Percentiles rank a stretch among this genome's conserved stretches.
These are phyloP conservation scores for Teunomyces stri DNA, from an alignment of 805 yeast species.

Conservation along the genomic window DNA sequence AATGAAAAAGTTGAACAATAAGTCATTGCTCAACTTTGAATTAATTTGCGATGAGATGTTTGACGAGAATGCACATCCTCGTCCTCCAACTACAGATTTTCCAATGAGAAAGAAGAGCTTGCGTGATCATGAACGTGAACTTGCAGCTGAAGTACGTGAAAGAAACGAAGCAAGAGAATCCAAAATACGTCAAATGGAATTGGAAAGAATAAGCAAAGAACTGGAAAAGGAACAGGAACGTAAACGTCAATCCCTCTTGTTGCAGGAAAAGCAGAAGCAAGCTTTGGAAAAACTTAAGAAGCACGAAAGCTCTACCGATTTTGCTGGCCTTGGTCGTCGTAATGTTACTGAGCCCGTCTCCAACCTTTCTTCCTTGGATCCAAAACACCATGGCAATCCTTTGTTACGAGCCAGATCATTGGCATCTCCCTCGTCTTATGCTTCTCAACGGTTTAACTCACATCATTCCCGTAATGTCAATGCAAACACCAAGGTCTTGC, in stretches of 20 bases:
- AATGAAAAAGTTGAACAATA: conserved; percentile 8
- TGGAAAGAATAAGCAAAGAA: conserved; percentile 6
- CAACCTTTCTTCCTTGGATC: conserved; percentile 33
- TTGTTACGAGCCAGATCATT: conserved; percentile 38
- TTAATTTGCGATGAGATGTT: conserved; percentile 32
- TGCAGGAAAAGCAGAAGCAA: conserved; percentile 27
- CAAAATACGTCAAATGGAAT: conserved; percentile 7
- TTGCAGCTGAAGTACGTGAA: conserved; percentile 13
- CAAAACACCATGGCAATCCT: conserved; percentile 27
- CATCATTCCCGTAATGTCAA: conserved; percentile 5
- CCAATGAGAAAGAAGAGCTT: conserved; percentile 5
- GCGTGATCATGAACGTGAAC: conserved; percentile 7
- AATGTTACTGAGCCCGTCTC: conserved; percentile 25
- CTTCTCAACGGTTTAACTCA: conserved; percentile 13
- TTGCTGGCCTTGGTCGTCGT: conserved; percentile 14
- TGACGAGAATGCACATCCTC: background rate
- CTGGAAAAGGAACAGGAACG: conserved; percentile 15
- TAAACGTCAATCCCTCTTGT: conserved; percentile 19
- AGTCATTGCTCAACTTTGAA: conserved; percentile 29
- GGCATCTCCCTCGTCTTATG: conserved; percentile 25
- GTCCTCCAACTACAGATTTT: conserved; percentile 7
- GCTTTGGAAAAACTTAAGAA: conserved; percentile 24
- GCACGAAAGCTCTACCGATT: conserved; percentile 18
- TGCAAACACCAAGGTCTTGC: conserved; percentile 32
- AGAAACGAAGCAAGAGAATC: conserved; percentile 12